Percentiles rank a stretch among this genome's conserved stretches.
Evolutionary conservation across 257 asterid species (phyloP).

Genomic region (Solanum medicagineum): DNA sequence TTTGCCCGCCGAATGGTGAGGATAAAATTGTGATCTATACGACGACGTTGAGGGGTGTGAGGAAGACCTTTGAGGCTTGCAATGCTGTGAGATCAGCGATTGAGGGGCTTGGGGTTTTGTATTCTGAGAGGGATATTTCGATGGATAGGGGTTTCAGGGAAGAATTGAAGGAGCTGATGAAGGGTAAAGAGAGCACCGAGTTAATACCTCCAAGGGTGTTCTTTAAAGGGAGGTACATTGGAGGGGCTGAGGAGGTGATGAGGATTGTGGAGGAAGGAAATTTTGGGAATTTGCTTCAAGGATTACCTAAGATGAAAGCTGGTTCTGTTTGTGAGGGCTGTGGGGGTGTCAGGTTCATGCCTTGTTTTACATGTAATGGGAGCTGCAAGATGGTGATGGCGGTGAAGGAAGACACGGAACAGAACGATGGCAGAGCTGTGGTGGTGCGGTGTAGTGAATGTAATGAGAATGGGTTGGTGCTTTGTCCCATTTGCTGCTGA

Average conservation of each 20-base stretch:
- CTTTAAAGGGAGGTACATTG: constrained; percentile 65
- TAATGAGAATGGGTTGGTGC: constrained; percentile 77
- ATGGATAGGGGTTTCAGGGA: constrained; percentile 78
- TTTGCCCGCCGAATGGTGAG: constrained; percentile 77
- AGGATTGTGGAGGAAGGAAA: constrained; percentile 54
- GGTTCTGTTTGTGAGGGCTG: constrained; percentile 69
- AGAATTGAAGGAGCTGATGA: constrained; percentile 50
- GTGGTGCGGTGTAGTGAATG: constrained; percentile 48
- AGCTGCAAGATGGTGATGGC: constrained; percentile 55
- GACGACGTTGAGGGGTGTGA: constrained; percentile 78
- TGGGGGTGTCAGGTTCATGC: constrained; percentile 72
- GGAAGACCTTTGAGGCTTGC: constrained; percentile 82
- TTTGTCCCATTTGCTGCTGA: constrained; percentile 62
- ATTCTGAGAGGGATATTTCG: constrained; percentile 75
- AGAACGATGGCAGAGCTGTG: constrained; percentile 18
- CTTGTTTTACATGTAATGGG: constrained; percentile 65
- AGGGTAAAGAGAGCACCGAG: constrained; percentile 23
- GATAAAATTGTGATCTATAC: constrained; percentile 59
- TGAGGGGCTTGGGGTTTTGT: constrained; percentile 32
- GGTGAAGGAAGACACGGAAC: constrained; percentile 2
- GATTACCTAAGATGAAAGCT: constrained; percentile 38
- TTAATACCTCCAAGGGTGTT: constrained; percentile 70
- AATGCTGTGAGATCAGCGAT: constrained; percentile 67
- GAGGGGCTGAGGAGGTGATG: constrained; percentile 72
- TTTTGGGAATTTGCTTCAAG: constrained; percentile 42